A percentile compares a stretch with the other conserved stretches of the same genome.
phyloP scores from a whole-genome alignment of 257 asterid genomes.

The Nicotiana noctiflora region DNA sequence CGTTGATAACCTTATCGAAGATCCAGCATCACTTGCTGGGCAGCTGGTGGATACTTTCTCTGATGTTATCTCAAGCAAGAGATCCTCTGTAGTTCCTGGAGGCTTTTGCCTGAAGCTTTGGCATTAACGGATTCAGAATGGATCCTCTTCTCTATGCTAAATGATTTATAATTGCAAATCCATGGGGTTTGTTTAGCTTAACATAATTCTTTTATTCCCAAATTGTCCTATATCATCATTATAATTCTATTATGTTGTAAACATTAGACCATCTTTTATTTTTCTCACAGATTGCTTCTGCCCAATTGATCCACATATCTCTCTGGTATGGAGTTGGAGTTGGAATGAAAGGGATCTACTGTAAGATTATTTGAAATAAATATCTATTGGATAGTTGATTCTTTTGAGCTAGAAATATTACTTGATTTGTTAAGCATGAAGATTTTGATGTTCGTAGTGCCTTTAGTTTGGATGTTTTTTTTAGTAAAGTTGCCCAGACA shows the following conservation, averaged over 20 bases:
- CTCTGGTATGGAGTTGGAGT: background rate
- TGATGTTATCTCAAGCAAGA: conserved; percentile 52
- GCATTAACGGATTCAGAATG: conserved; percentile 42
- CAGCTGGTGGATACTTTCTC: conserved; percentile 72
- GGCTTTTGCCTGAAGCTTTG: conserved; percentile 90
- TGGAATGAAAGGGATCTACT: conserved; percentile 1
- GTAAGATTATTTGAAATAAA: background rate
- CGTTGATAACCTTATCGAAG: conserved; percentile 61
- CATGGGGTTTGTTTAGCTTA: background rate
- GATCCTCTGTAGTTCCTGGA: conserved; percentile 40
- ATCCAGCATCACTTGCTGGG: conserved; percentile 78
- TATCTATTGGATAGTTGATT: background rate
- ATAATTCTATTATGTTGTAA: conserved; percentile 4
- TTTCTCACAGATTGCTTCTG: background rate
- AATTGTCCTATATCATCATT: background rate
- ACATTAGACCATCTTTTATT: background rate
- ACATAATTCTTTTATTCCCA: conserved; percentile 3
- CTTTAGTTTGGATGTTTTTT: background rate
- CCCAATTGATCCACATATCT: background rate
- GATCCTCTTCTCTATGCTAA: background rate
- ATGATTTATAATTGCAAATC: background rate
- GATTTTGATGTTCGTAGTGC: background rate
- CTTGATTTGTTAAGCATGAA: background rate
- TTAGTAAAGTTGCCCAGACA: no score
- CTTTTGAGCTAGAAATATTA: background rate